Conservation (phyloP, 495 filamentous ascomycete genomes). For the Talaromyces proteolyticus region DNA sequence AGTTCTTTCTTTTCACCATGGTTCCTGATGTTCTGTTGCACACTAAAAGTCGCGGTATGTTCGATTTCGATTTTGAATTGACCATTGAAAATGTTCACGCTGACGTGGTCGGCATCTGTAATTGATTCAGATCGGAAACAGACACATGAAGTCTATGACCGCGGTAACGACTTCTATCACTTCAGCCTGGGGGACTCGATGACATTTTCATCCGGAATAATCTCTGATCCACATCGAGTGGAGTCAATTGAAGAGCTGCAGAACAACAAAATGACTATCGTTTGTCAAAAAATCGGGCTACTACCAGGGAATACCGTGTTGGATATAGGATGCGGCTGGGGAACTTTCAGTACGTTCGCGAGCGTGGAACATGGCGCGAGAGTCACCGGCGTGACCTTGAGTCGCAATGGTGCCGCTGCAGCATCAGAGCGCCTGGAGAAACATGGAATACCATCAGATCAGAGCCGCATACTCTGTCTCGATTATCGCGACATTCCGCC, state of each 20-base stretch:
- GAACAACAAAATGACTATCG: constrained; percentile 63
- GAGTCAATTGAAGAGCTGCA: constrained; percentile 62
- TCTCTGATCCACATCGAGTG: constrained; percentile 57
- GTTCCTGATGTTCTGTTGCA: constrained; percentile 64
- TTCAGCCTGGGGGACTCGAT: constrained; percentile 68
- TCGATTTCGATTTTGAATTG: background rate
- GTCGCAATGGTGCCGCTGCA: constrained; percentile 65
- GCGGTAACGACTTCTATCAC: constrained; percentile 68
- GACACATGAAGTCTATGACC: constrained; percentile 68
- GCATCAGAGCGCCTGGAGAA: constrained; percentile 57
- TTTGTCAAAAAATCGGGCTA: constrained; percentile 63
- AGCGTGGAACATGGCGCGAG: constrained; percentile 55
- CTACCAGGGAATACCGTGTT: constrained; percentile 55
- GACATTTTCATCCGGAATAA: constrained; percentile 67
- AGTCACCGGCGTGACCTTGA: constrained; percentile 61
- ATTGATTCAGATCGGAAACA: constrained; percentile 59
- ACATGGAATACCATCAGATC: constrained; percentile 49
- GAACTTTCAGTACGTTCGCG: constrained; percentile 61
- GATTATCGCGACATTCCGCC: constrained; percentile 64
- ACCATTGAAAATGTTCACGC: background rate
- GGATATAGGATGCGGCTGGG: constrained; percentile 68
- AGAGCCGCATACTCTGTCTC: constrained; percentile 58
- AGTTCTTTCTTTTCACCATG: constrained; percentile 62
- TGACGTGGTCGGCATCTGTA: background rate
- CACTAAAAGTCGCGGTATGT: constrained; percentile 57